A percentile compares a stretch with the other conserved stretches of the same genome.
These are phyloP conservation scores for Entophlyctis helioformis DNA, from an alignment of 192 early-diverging fungal species.

Conservation along the genomic window DNA sequence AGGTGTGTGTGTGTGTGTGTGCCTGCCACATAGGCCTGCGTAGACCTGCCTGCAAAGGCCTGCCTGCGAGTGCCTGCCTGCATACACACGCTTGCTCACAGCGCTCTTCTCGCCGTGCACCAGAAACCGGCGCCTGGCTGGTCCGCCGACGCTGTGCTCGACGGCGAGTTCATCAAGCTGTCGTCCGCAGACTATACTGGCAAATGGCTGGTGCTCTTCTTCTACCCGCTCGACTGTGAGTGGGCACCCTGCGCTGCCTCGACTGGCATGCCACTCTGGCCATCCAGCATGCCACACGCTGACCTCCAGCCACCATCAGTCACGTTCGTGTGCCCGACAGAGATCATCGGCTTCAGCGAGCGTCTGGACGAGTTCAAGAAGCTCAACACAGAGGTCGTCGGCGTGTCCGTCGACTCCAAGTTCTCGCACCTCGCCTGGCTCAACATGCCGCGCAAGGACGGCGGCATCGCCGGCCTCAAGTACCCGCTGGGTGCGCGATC, in stretches of 20 bases:
- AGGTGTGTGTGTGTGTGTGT: too few species aligned
- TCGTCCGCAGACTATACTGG: conserved; percentile 35
- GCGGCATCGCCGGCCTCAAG: conserved; percentile 21
- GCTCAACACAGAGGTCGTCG: conserved; percentile 40
- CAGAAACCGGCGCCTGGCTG: conserved; percentile 26
- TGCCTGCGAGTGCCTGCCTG: too few species aligned
- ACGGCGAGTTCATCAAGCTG: conserved; percentile 30
- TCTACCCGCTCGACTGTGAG: conserved; percentile 26
- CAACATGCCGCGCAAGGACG: conserved; percentile 35
- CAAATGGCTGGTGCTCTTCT: conserved; percentile 42
- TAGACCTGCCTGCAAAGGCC: too few species aligned
- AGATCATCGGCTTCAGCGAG: conserved; percentile 77
- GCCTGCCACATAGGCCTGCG: too few species aligned
- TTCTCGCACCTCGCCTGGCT: conserved; percentile 46
- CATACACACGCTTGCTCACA: too few species aligned
- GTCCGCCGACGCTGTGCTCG: conserved; percentile 26
- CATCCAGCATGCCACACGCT: too few species aligned
- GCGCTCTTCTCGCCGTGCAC: too few species aligned
- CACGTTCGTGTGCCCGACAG: conserved; percentile 57
- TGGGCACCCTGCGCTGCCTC: neutral
- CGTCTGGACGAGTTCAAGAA: conserved; percentile 38
- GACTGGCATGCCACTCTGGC: too few species aligned
- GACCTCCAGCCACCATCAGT: too few species aligned
- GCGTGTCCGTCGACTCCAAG: conserved; percentile 38
- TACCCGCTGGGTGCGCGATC: too few species aligned